phyloP scores from a whole-genome alignment of 352 stramenopile species.

The Globisporangium splendens region DNA sequence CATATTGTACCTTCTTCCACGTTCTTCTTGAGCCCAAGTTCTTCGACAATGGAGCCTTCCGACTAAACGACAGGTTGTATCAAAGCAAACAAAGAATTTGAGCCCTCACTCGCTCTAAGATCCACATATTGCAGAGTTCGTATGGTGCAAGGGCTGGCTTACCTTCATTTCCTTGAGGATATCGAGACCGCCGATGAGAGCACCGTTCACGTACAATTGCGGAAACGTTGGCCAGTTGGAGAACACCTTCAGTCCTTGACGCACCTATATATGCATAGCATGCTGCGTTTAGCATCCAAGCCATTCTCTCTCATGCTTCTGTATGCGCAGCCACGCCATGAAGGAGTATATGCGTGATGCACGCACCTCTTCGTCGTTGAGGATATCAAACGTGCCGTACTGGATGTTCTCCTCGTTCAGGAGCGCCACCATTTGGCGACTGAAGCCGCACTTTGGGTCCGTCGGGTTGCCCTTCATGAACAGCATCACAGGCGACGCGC shows the following conservation, averaged over 20 bases:
- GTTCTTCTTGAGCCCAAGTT: conserved; percentile 72
- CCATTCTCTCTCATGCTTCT: too few species aligned
- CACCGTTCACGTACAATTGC: conserved; percentile 97
- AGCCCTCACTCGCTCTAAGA: not conserved
- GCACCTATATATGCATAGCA: conserved; percentile 47
- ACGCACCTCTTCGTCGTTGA: conserved; percentile 91
- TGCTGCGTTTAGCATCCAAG: too few species aligned
- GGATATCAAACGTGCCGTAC: conserved; percentile 97
- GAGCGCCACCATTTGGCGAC: conserved; percentile 90
- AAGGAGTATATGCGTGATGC: not conserved
- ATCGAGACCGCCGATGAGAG: conserved; percentile 96
- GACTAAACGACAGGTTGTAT: conserved; percentile 5
- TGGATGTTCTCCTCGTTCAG: conserved; percentile 91
- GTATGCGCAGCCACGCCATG: conserved; percentile 1
- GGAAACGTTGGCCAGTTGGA: conserved; percentile 98
- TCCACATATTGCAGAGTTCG: not conserved
- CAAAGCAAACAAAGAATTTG: not conserved
- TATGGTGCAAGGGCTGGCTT: not conserved
- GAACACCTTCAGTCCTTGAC: conserved; percentile 95
- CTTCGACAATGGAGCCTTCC: conserved; percentile 74
- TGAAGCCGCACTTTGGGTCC: conserved; percentile 96
- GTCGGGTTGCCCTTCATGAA: conserved; percentile 99
- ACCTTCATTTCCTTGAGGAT: conserved; percentile 97
- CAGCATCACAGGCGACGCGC: conserved; percentile 92
- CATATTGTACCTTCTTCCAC: conserved; percentile 35